Base-by-base conservation (phyloP, 805 yeast species). In the Tetrapisispora iriomotensis region DNA sequence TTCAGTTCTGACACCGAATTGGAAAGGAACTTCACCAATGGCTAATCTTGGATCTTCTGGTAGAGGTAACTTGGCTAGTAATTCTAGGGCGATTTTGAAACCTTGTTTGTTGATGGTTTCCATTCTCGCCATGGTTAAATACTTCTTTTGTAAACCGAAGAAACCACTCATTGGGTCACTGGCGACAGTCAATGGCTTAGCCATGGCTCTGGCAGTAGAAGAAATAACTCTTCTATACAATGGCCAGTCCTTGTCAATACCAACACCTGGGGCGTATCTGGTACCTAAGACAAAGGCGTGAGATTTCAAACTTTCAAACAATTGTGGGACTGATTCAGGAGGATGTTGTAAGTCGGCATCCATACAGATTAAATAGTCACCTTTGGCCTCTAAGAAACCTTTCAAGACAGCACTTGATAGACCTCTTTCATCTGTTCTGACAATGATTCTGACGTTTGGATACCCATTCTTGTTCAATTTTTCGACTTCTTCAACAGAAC, bases 311-410 rank as follows among this genome's bases (percentile, higher is more conserved):
- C 64, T 53, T 37, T 64, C 61, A 34, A 71, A 58, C 42, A 71
- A 51, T 23, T 59, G 63, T 37, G 75, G 75, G 8, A 69, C 74
- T 40, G 64, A 58, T 50, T 71, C 75, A 24, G 75, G 75, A 32
- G 75, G 75, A 49, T 71, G 75, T 53, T 70, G 73, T 39, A 70
- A 58, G 52, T 70, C 75, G 19, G 75, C 75, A 51, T 70, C 75
- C 75, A 70, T 70, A 49, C 75, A 70, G 29, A 70, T 59, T 40
- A 70, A 46, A 45, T 68, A 67, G 36, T 67, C 65, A 47, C 75
- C 75, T 39, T 66, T 54, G 22, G 72, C 66, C 37, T 67, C 74
- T 33, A 57, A 47, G 51, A 70, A 70, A 13, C 75, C 75, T 47
- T 62, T 62, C 47, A 70, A 47, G 9, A 70, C 75, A 23, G 75